Conservation (phyloP, 768 basidiomycete genomes). For the Podaxis sp. region DNA sequence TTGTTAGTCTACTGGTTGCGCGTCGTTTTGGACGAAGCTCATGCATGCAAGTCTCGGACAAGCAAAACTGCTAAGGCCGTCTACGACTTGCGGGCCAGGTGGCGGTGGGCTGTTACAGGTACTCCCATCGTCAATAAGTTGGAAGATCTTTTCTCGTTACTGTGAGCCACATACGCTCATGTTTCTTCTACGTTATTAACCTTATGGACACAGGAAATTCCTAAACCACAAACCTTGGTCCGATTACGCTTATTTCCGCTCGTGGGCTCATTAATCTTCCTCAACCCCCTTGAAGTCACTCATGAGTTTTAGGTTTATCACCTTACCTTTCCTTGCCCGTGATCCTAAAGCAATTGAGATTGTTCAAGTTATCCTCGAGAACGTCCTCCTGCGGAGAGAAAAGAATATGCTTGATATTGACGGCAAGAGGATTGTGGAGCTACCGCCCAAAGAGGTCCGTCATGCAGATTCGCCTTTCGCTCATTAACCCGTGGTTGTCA, state of each 20-base stretch:
- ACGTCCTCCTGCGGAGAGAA: conserved; percentile 82
- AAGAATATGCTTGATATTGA: conserved; percentile 89
- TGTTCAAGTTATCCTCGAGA: conserved; percentile 92
- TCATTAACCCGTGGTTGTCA: conserved; percentile 25
- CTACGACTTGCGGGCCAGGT: conserved; percentile 75
- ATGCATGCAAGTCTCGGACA: conserved; percentile 87
- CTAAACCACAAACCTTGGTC: conserved; percentile 81
- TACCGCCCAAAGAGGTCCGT: conserved; percentile 80
- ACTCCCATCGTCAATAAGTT: conserved; percentile 95
- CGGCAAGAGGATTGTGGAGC: conserved; percentile 84
- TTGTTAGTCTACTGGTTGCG: conserved; percentile 74
- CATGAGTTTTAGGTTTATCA: conserved; percentile 67
- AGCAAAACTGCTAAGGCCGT: conserved; percentile 89
- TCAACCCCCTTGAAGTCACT: background rate
- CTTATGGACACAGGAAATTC: conserved; percentile 57
- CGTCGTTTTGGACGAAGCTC: conserved; percentile 90
- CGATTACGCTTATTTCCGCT: conserved; percentile 84
- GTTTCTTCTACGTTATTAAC: background rate
- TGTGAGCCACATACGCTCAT: conserved; percentile 38
- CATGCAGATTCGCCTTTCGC: background rate
- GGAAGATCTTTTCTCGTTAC: conserved; percentile 86
- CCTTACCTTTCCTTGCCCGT: conserved; percentile 85
- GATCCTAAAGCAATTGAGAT: conserved; percentile 94
- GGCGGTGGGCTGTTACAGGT: conserved; percentile 92
- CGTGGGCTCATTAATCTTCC: conserved; percentile 44